Evolutionary conservation across 2,329 filamentous ascomycete species (phyloP).

Genomic region (Colletotrichum echinochloae): DNA sequence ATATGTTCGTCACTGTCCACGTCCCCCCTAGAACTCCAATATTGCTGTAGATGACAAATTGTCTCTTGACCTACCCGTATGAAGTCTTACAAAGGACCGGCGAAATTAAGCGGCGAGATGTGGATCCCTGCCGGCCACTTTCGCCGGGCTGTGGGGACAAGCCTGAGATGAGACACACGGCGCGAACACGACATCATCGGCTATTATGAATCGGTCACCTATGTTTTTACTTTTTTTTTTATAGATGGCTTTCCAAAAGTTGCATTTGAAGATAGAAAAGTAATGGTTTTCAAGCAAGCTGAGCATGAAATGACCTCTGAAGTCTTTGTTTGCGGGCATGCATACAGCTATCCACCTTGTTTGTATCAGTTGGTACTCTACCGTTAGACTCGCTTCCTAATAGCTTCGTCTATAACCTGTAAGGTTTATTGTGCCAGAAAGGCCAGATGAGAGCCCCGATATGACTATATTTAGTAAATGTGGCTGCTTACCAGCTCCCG

Average conservation of each 20-base stretch:
- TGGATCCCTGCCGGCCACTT: background rate
- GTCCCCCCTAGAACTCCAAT: background rate
- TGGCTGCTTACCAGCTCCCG: no score
- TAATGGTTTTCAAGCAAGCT: no score
- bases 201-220: no score
- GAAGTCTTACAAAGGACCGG: background rate
- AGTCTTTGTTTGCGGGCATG: background rate
- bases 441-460: no score
- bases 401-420: no score
- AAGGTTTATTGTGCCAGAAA: no score
- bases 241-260: no score
- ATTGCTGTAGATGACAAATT: background rate
- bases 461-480: no score
- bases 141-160: background rate
- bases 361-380: background rate
- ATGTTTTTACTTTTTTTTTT: no score
- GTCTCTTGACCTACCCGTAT: background rate
- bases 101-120: slow-evolving; percentile 11
- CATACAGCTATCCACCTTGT: background rate
- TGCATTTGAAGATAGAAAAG: no score
- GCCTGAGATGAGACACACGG: background rate
- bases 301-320: no score
- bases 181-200: no score
- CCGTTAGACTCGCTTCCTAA: background rate
- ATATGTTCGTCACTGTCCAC: background rate